Evolutionary conservation across 495 filamentous ascomycete genomes (phyloP).

Genomic region (Trichoderma virens): DNA sequence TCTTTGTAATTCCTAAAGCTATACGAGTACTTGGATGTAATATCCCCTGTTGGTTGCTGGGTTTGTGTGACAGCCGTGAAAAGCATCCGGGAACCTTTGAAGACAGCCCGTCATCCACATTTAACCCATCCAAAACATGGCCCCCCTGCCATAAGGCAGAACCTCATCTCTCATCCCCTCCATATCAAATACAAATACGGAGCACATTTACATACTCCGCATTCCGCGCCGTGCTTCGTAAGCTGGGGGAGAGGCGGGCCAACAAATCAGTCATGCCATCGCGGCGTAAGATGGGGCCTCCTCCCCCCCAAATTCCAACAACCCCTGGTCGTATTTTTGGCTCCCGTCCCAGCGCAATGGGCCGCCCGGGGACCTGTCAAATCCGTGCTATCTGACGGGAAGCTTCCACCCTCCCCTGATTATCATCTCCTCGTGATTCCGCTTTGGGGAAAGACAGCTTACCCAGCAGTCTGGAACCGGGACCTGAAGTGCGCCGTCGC

Average conservation of each 20-base stretch:
- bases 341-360: slow-evolving; percentile 7
- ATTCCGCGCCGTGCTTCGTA: background rate
- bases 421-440: background rate
- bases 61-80: background rate
- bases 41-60: background rate
- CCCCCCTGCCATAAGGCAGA: background rate
- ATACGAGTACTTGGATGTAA: too few relatives aligned
- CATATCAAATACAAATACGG: background rate
- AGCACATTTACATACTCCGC: background rate
- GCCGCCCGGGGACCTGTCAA: background rate
- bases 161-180: background rate
- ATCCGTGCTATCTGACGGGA: background rate
- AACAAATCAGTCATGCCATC: too few relatives aligned
- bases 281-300: too few relatives aligned
- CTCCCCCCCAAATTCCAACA: background rate
- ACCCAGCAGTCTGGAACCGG: background rate
- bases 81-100: background rate
- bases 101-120: background rate
- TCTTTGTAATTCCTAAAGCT: background rate
- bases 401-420: background rate
- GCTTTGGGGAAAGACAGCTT: background rate
- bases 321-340: slow-evolving; percentile 5
- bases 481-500: background rate
- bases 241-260: too few relatives aligned
- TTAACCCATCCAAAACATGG: background rate